Evolutionary conservation across 2,329 filamentous ascomycete species (phyloP).

Genomic region (Pleoardoris graminearum): DNA sequence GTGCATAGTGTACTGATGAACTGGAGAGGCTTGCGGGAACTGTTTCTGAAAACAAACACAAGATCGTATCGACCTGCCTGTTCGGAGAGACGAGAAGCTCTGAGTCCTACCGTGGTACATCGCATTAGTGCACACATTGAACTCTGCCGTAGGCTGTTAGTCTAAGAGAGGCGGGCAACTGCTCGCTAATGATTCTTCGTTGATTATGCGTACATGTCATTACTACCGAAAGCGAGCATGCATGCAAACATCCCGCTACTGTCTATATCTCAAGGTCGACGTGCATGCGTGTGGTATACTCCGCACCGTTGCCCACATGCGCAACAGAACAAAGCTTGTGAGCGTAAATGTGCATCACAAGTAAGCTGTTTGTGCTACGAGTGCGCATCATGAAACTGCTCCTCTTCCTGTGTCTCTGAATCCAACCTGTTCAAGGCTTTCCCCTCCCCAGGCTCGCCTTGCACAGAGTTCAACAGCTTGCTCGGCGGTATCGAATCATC

Average conservation of each 20-base stretch:
- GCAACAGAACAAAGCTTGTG: too few relatives aligned
- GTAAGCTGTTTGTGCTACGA: slow-evolving; percentile 29
- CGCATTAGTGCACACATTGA: too few relatives aligned
- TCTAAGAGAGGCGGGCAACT: too few relatives aligned
- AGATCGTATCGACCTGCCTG: background rate
- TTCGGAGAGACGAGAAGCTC: too few relatives aligned
- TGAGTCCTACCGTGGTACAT: too few relatives aligned
- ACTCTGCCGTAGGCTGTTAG: too few relatives aligned
- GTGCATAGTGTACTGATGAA: background rate
- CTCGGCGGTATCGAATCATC: slow-evolving; percentile 13
- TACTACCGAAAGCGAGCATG: background rate
- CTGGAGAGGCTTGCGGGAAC: background rate
- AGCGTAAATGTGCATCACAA: background rate
- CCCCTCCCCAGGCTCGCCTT: slow-evolving; percentile 19
- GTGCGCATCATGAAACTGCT: slow-evolving; percentile 55
- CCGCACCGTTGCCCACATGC: too few relatives aligned
- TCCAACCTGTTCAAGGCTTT: slow-evolving; percentile 43
- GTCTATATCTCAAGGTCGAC: background rate
- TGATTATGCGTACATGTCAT: background rate
- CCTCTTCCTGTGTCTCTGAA: slow-evolving; percentile 48
- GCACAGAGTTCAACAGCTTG: slow-evolving; percentile 14
- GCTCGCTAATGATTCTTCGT: background rate
- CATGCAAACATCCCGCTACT: background rate
- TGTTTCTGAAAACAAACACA: background rate
- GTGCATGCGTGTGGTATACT: background rate